Percentiles rank a stretch among this genome's conserved stretches.
Evolutionary conservation across 2,329 filamentous ascomycete species (phyloP).

Genomic region (Verticillium zaregamsianum): DNA sequence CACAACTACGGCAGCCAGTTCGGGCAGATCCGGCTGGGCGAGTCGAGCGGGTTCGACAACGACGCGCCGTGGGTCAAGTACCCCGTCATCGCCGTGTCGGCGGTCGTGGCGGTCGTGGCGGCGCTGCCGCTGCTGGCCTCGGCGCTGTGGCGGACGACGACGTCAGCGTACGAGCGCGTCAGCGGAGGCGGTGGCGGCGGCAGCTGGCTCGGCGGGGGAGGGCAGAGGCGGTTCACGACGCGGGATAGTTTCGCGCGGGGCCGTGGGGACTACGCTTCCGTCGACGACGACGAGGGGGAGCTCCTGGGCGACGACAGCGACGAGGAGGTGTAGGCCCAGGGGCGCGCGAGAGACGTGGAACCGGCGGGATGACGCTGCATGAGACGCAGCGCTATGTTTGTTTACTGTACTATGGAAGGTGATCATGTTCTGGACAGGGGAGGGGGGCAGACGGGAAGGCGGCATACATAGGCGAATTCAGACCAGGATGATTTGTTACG

Average conservation of each 20-base stretch:
- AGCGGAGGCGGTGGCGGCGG: constrained; percentile 43
- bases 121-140: constrained; percentile 67
- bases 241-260: constrained; percentile 84
- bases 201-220: constrained; percentile 50
- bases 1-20: constrained; percentile 85
- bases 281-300: constrained; percentile 93
- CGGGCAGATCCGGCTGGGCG: constrained; percentile 86
- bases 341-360: neutral
- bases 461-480: neutral
- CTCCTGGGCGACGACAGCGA: constrained; percentile 90
- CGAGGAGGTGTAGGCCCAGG: constrained; percentile 60
- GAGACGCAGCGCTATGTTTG: neutral
- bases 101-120: constrained; percentile 53
- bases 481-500: neutral
- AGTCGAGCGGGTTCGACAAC: constrained; percentile 56
- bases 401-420: neutral
- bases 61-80: constrained; percentile 77
- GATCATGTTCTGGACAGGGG: neutral
- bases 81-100: constrained; percentile 70
- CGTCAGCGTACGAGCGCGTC: constrained; percentile 46
- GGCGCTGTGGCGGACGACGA: constrained; percentile 66
- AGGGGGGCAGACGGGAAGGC: neutral
- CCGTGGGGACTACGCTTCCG: constrained; percentile 79
- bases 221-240: constrained; percentile 72
- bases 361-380: neutral